Conservation (phyloP, 306 rosid species). For the Quercus variabilis region DNA sequence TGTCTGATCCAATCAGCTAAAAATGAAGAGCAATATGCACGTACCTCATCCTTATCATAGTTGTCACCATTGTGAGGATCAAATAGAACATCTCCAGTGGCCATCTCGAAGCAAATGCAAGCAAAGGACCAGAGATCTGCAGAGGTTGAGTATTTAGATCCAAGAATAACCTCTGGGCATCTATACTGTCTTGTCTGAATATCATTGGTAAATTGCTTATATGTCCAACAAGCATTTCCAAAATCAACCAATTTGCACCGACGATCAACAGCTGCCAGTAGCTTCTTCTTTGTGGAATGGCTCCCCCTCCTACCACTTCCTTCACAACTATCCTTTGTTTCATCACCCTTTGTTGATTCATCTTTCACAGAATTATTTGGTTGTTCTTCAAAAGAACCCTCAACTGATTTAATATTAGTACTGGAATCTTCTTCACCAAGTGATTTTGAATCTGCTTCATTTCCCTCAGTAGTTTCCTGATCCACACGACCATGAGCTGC, state of each 20-base stretch:
- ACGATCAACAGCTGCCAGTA: constrained; percentile 64
- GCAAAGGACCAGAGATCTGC: constrained; percentile 99
- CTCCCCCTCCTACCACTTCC: constrained; percentile 58
- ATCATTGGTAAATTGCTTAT: constrained; percentile 90
- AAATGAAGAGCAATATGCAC: not conserved
- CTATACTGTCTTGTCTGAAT: constrained; percentile 96
- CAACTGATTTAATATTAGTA: constrained; percentile 40
- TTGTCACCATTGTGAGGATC: constrained; percentile 96
- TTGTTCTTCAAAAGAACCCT: constrained; percentile 38
- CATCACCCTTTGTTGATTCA: constrained; percentile 53
- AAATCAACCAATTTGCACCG: constrained; percentile 95
- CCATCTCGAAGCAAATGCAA: constrained; percentile 96
- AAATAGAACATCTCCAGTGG: constrained; percentile 93
- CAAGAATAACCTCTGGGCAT: constrained; percentile 94
- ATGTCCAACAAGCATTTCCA: constrained; percentile 99
- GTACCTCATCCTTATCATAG: constrained; percentile 95
- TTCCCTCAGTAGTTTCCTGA: constrained; percentile 57
- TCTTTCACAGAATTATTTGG: constrained; percentile 46
- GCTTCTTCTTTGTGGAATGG: constrained; percentile 65
- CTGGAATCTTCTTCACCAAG: constrained; percentile 51
- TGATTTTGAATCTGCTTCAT: constrained; percentile 49
- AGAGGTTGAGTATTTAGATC: constrained; percentile 84
- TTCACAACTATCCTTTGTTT: constrained; percentile 31
- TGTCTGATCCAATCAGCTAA: no score
- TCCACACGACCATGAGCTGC: constrained; percentile 76